These are phyloP conservation scores for Malassezia furfur DNA, from an alignment of 1,284 basidiomycete genomes.

Conservation along the genomic window DNA sequence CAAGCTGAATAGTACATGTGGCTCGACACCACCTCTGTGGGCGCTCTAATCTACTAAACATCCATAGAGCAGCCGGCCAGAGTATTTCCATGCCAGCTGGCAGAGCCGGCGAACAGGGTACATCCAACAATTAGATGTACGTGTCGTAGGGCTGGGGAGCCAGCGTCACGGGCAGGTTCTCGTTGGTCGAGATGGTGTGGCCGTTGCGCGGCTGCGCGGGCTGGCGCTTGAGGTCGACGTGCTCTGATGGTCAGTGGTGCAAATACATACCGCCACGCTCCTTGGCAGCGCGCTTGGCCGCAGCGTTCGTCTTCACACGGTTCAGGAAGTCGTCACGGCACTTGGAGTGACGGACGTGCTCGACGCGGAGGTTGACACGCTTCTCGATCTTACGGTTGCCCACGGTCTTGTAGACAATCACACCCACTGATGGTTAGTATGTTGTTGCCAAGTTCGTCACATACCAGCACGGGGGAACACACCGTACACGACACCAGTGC, in stretches of 20 bases:
- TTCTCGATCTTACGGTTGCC: slow-evolving; percentile 99
- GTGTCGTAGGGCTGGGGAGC: slow-evolving; percentile 66
- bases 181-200: slow-evolving; percentile 61
- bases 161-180: slow-evolving; percentile 86
- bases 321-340: slow-evolving; percentile 97
- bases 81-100: background rate
- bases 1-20: slow-evolving; percentile 15
- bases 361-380: slow-evolving; percentile 95
- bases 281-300: slow-evolving; percentile 70
- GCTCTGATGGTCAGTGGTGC: slow-evolving; percentile 54
- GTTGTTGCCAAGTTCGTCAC: background rate
- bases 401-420: slow-evolving; percentile 97
- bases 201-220: slow-evolving; percentile 75
- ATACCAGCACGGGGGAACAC: slow-evolving; percentile 63
- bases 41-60: background rate
- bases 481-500: slow-evolving; percentile 97
- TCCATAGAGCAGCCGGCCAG: background rate
- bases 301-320: slow-evolving; percentile 87
- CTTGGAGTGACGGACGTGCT: slow-evolving; percentile 96
- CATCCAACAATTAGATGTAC: slow-evolving; percentile 35
- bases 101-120: slow-evolving; percentile 4
- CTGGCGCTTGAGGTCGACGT: slow-evolving; percentile 73
- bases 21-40: background rate
- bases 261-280: slow-evolving; percentile 38
- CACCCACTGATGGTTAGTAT: slow-evolving; percentile 61